phyloP scores from a whole-genome alignment of 768 basidiomycete genomes.

The Phaffia tasmanica region DNA sequence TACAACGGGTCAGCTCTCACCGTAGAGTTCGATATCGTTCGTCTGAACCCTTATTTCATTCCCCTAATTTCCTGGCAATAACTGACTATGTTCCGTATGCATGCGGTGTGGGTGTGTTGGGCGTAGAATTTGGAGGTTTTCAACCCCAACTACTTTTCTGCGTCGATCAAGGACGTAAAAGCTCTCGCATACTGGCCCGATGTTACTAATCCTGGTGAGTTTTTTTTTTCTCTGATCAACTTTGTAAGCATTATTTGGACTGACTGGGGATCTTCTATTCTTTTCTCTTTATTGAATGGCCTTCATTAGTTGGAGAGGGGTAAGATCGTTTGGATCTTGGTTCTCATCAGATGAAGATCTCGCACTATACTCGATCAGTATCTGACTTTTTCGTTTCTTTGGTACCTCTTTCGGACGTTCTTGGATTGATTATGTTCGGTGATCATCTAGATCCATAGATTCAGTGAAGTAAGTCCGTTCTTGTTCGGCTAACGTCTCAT shows the following conservation, averaged over 20 bases:
- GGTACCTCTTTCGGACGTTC: background rate
- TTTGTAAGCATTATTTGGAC: background rate
- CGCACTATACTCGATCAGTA: background rate
- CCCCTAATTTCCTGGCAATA: background rate
- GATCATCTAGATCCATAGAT: background rate
- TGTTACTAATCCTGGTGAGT: conserved; percentile 10
- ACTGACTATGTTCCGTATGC: no score
- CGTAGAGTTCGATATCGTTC: conserved; percentile 5
- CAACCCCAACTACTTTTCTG: conserved; percentile 21
- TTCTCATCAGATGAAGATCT: no score
- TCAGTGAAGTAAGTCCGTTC: background rate
- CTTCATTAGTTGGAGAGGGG: conserved; percentile 1
- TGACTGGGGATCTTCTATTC: background rate
- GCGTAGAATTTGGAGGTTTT: background rate
- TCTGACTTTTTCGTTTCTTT: background rate
- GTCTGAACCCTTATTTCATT: background rate
- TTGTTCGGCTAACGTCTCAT: background rate
- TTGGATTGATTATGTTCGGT: background rate
- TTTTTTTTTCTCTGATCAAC: background rate
- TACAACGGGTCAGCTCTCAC: conserved; percentile 9
- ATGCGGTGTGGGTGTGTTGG: no score
- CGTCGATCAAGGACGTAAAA: conserved; percentile 9
- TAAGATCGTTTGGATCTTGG: background rate
- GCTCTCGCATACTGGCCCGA: conserved; percentile 17
- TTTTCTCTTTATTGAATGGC: background rate